Evolutionary conservation across 805 yeast genomes (phyloP).

Genomic region (Candida saitoana): DNA sequence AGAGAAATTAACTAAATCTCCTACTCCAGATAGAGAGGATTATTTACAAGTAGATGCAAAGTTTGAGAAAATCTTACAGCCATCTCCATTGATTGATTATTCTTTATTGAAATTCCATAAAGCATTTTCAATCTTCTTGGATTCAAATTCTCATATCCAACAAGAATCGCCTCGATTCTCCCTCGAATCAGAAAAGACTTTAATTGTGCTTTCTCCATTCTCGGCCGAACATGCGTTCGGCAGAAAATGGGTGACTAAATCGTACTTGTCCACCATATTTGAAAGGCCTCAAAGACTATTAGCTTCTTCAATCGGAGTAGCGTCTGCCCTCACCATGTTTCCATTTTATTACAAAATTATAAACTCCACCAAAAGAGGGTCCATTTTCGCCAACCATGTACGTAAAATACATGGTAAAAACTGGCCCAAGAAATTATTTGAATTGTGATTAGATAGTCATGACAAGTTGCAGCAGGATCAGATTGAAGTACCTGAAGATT

Average conservation of each 20-base stretch:
- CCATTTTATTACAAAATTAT: slow-evolving; percentile 55
- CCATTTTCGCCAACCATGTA: slow-evolving; percentile 58
- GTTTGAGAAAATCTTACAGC: slow-evolving; percentile 29
- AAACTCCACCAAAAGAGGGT: slow-evolving; percentile 44
- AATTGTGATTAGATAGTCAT: slow-evolving; percentile 57
- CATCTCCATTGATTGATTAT: slow-evolving; percentile 34
- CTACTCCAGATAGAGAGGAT: slow-evolving; percentile 14
- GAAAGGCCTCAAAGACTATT: slow-evolving; percentile 78
- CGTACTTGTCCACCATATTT: slow-evolving; percentile 63
- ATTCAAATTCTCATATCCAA: slow-evolving; percentile 40
- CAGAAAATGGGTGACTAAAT: slow-evolving; percentile 70
- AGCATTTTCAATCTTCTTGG: slow-evolving; percentile 41
- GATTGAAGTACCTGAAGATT: slow-evolving; percentile 72
- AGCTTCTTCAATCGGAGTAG: slow-evolving; percentile 74
- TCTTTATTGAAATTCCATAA: slow-evolving; percentile 33
- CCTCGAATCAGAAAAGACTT: slow-evolving; percentile 42
- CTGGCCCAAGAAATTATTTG: slow-evolving; percentile 61
- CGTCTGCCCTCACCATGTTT: slow-evolving; percentile 66
- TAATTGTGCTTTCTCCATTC: slow-evolving; percentile 63
- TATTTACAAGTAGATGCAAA: slow-evolving; percentile 11
- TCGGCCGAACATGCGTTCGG: slow-evolving; percentile 71
- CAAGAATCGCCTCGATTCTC: slow-evolving; percentile 36
- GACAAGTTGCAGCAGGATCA: slow-evolving; percentile 48
- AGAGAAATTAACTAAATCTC: slow-evolving; percentile 8
- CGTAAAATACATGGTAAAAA: slow-evolving; percentile 64